Evolutionary conservation across 257 asterid species (phyloP).

Genomic region (Ehretia macrophylla): DNA sequence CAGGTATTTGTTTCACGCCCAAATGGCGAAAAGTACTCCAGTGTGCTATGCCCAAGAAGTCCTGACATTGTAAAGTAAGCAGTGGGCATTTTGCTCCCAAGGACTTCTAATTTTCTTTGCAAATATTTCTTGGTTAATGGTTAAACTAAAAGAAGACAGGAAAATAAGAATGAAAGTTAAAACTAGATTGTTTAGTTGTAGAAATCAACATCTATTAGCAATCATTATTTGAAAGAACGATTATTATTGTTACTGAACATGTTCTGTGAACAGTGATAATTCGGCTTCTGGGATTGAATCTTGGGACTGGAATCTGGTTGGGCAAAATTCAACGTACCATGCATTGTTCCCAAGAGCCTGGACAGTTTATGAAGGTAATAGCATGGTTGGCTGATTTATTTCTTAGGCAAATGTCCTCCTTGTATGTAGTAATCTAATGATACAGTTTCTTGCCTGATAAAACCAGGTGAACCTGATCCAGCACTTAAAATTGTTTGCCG

Average conservation of each 20-base stretch:
- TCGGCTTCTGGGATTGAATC: constrained; percentile 82
- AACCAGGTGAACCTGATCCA: constrained; percentile 97
- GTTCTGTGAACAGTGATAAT: constrained; percentile 52
- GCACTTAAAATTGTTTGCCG: constrained; percentile 79
- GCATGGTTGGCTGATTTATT: constrained; percentile 19
- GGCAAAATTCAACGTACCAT: constrained; percentile 76
- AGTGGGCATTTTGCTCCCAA: constrained; percentile 4
- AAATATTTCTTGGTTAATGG: constrained; percentile 1
- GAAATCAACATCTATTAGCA: not conserved
- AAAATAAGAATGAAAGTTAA: not conserved
- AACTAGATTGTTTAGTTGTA: not conserved
- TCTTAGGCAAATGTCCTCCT: constrained; percentile 9
- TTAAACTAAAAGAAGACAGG: not conserved
- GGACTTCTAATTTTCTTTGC: constrained; percentile 7
- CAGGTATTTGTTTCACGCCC: constrained; percentile 87
- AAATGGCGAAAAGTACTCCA: constrained; percentile 61
- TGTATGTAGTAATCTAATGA: constrained; percentile 18
- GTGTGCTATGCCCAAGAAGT: constrained; percentile 71
- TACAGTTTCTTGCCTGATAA: constrained; percentile 8
- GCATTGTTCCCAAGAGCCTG: constrained; percentile 97
- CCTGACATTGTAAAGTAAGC: constrained; percentile 54
- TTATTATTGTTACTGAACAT: constrained; percentile 16
- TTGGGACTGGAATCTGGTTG: constrained; percentile 94
- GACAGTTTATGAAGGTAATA: constrained; percentile 88
- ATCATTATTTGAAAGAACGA: not conserved